Percentiles rank a stretch among this genome's conserved stretches.
These are phyloP conservation scores for Termitomyces sp. DNA, from an alignment of 768 basidiomycete species.

Conservation along the genomic window DNA sequence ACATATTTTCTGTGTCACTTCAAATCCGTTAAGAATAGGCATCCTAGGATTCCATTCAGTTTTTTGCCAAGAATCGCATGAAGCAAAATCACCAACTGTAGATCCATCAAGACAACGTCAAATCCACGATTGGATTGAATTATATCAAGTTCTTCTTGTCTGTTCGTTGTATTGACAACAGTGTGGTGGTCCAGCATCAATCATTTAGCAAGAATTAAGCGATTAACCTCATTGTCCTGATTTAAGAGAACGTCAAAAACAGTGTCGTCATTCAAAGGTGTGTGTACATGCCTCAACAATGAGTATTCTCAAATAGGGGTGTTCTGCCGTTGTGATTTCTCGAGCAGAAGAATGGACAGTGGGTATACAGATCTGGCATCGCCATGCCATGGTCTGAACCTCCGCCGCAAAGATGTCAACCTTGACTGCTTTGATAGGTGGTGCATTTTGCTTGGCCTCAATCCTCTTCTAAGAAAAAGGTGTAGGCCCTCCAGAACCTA, in stretches of 20 bases:
- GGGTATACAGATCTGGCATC: neutral
- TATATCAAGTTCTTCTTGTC: conserved; percentile 67
- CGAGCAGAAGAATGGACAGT: neutral
- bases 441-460: conserved; percentile 23
- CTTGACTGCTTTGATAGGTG: conserved; percentile 31
- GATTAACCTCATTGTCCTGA: conserved; percentile 75
- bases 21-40: conserved; percentile 75
- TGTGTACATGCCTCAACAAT: conserved; percentile 56
- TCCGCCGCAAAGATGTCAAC: conserved; percentile 22
- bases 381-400: conserved; percentile 8
- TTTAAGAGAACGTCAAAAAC: neutral
- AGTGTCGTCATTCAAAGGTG: no score
- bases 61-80: neutral
- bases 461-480: neutral
- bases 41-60: conserved; percentile 38
- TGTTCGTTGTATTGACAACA: conserved; percentile 65
- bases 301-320: conserved; percentile 39
- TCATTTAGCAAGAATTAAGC: conserved; percentile 63
- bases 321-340: neutral
- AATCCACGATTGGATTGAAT: conserved; percentile 54
- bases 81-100: conserved; percentile 47
- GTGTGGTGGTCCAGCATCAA: conserved; percentile 60
- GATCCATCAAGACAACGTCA: conserved; percentile 79
- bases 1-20: conserved; percentile 65
- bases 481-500: conserved; percentile 20